Percentiles rank a stretch among this genome's conserved stretches.
Conservation (phyloP, 176 grass and related monocot species). For the Alopecurus myosuroides region DNA sequence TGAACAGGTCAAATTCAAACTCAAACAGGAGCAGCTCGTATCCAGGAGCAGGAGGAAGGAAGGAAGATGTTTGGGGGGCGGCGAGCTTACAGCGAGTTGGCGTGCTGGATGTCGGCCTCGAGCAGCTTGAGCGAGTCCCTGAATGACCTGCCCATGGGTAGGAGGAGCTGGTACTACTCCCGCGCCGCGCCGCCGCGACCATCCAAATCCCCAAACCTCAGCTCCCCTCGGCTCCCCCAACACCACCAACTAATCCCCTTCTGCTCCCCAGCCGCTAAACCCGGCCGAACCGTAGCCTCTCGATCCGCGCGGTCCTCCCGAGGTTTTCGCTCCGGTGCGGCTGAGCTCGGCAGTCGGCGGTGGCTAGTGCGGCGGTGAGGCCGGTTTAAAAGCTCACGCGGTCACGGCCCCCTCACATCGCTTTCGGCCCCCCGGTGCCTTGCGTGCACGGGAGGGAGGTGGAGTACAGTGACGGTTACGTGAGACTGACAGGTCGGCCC, state of each 20-base stretch:
- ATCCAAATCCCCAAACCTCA: conserved; percentile 9
- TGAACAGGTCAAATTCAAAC: not conserved
- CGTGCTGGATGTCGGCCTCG: conserved; percentile 91
- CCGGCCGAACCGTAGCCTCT: conserved; percentile 14
- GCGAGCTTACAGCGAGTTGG: conserved; percentile 73
- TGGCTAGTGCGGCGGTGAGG: conserved; percentile 28
- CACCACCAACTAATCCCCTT: not conserved
- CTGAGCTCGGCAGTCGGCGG: conserved; percentile 6
- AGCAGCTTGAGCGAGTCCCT: conserved; percentile 91
- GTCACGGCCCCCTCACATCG: not conserved
- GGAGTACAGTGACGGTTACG: not conserved
- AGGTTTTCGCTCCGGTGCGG: conserved; percentile 12
- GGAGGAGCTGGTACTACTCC: not conserved
- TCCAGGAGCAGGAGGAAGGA: not conserved
- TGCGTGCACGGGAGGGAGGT: conserved; percentile 30
- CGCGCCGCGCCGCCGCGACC: conserved; percentile 13
- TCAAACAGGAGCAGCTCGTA: not conserved
- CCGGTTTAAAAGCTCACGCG: conserved; percentile 37
- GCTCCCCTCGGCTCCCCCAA: not conserved
- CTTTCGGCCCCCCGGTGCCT: conserved; percentile 30
- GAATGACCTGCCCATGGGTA: conserved; percentile 67
- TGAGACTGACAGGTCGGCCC: not conserved
- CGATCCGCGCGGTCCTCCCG: conserved; percentile 4
- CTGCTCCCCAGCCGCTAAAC: not conserved
- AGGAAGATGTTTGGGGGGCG: not conserved